Evolutionary conservation across 176 grass and related monocot species (phyloP).

Genomic region (Aegilops umbellulata): DNA sequence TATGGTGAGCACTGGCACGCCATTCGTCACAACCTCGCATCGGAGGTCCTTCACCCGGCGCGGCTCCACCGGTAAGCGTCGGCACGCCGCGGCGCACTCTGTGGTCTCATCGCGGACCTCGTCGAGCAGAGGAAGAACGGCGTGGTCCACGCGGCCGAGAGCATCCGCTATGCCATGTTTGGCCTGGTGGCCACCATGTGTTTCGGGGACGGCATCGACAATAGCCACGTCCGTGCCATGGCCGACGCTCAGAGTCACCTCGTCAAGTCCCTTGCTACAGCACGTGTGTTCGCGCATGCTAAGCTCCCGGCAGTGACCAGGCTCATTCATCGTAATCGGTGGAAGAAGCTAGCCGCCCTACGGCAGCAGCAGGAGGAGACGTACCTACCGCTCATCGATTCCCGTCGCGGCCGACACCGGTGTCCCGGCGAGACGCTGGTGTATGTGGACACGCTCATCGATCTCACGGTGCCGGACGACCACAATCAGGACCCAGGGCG

Average conservation of each 20-base stretch:
- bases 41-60: neutral
- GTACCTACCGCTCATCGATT: slow-evolving; percentile 1
- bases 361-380: neutral
- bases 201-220: too few species aligned
- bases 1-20: neutral
- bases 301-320: neutral
- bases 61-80: neutral
- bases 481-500: neutral
- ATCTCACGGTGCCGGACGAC: neutral
- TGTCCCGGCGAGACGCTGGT: neutral
- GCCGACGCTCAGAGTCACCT: neutral
- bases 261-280: neutral
- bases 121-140: neutral
- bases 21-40: neutral
- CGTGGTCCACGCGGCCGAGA: neutral
- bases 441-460: slow-evolving; percentile 10
- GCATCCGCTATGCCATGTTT: neutral
- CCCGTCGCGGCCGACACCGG: neutral
- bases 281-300: neutral
- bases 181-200: too few species aligned
- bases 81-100: neutral
- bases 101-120: neutral
- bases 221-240: neutral
- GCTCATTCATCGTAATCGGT: neutral
- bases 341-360: neutral